Evolutionary conservation across 208 protist genomes (phyloP).

Genomic region (Hexamita inflata): DNA sequence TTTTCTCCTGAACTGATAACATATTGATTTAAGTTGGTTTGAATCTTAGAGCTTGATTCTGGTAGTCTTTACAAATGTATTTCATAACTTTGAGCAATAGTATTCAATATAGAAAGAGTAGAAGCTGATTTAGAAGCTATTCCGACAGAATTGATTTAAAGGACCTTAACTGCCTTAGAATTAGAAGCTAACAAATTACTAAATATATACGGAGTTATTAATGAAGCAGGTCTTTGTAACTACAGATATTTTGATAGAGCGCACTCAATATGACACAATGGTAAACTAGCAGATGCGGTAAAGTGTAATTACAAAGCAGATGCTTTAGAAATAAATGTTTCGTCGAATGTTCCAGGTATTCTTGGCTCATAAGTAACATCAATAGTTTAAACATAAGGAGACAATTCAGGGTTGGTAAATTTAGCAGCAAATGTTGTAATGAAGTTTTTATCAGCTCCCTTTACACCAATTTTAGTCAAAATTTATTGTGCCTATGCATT

Average conservation of each 20-base stretch:
- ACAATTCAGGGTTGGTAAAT: not conserved
- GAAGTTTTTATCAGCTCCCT: slow-evolving; percentile 2
- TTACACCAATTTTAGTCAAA: slow-evolving; percentile 5
- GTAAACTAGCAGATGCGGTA: not conserved
- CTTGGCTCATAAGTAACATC: slow-evolving; percentile 6
- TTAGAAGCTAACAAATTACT: slow-evolving; percentile 8
- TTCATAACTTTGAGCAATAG: slow-evolving; percentile 16
- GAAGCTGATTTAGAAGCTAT: not conserved
- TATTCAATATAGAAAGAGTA: not conserved
- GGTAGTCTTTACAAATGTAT: not conserved
- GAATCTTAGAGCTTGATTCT: slow-evolving; percentile 1
- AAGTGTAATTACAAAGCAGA: not conserved
- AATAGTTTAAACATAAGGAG: not conserved
- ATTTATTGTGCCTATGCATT: not conserved
- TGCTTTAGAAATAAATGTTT: not conserved
- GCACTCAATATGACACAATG: slow-evolving; percentile 25
- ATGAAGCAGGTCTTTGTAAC: not conserved
- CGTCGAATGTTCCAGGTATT: slow-evolving; percentile 1
- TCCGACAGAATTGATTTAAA: not conserved
- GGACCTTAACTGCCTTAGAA: slow-evolving; percentile 15
- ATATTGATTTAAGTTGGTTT: not conserved
- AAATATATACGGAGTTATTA: not conserved
- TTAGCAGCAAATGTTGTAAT: not conserved
- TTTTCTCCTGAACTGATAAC: not conserved
- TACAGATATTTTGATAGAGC: not conserved